Base-by-base conservation (phyloP, 2,329 filamentous ascomycete species). In the Pseudocercospora fuligena region DNA sequence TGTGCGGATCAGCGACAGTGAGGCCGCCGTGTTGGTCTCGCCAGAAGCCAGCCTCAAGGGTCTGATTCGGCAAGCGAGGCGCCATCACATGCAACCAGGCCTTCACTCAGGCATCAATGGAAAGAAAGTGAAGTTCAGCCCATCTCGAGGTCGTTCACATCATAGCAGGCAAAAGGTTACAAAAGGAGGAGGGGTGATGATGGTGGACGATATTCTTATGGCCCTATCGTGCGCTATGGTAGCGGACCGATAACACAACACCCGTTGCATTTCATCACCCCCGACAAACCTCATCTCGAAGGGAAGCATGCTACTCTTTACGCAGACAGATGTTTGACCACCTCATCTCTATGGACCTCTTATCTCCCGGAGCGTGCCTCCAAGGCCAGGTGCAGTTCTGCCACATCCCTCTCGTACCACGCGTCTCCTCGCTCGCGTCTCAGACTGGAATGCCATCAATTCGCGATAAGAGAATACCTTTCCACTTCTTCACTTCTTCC, bases 381-480 rank as follows among this genome's bases (percentile, higher is more conserved):
- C 19, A 58, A 58, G 33, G 56, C 56, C 56, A 58, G 56, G 56
- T 43, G 21, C 56, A 23, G 8, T 19, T 36, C 33, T 40, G 56
- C 56, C 31, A 36, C 56, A 58, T 58, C 56, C 56, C 56, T 58
- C 31, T 58, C 19, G 56, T 58, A 36, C 56, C 31, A 58, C 56
- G 31, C 56, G 56, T 25, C 31, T 58, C 53, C 29, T 58, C 54
- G 27, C 29, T 33, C 31, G 31, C 31, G 27, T 25, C 31, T 40
- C 14, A 58, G n/a, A 58, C 56, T 58, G 56, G 56, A 58, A 58
- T 58, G 56, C 23, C 23, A n/a, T 16, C 19, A n/a, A 21, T 53
- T 51, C 54, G 47, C 56, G 54, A 60, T 56, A 46, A 47, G 53
- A 63, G 46, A n/a, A 66, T 60, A 60, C 47, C 61, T 47, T 47